Base-by-base conservation (phyloP, 1,284 basidiomycete species). In the Singerocomus inundabilis region DNA sequence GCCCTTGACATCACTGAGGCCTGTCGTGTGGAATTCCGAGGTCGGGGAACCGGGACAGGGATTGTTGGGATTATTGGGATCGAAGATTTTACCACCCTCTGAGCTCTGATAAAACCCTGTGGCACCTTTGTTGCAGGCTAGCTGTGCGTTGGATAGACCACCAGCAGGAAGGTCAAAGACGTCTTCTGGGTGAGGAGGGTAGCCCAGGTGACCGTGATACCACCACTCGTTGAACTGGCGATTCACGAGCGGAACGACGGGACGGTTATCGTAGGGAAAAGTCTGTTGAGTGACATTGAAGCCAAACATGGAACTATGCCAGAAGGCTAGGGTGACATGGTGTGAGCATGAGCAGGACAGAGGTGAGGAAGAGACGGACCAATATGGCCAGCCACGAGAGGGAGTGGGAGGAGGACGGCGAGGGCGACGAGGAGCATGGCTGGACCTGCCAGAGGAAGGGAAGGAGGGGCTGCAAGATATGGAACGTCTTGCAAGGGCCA, bases 1-100 rank as follows among this genome's bases (percentile, higher is more conserved):
- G 10, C 88, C 86, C 37, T 74, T 78, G 43, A 83, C 67, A 57
- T 84, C 82, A 49, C 73, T 63, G 2, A 75, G 49, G 0, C 77
- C 78, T 0, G 68, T 75, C 1, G 81, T 82, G 58, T 88, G 84
- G 63, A 72, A 84, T 28, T 68, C 68, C 0, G 67, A 51, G 10
- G 63, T 62, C 1, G 73, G 68, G 0, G 73, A 68, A 2, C 72
- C 70, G 0, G 80, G 79, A 55, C 83, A 85, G 1, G 74, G 71
- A 49, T 76, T 64, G 36, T 67, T 61, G 13, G 69, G 61, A 5
- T 64, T 1, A 25, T 48, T 42, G 1, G 49, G 53, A 1, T 76
- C 62, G 18, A 76, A 76, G 38, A 77, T 69, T 55, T 83, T 71
- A 1, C 80, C 81, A 3, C 80, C 79, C 28, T 73, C 68, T 2